phyloP scores from a whole-genome alignment of 768 basidiomycete genomes.

The Podaxis sp. region DNA sequence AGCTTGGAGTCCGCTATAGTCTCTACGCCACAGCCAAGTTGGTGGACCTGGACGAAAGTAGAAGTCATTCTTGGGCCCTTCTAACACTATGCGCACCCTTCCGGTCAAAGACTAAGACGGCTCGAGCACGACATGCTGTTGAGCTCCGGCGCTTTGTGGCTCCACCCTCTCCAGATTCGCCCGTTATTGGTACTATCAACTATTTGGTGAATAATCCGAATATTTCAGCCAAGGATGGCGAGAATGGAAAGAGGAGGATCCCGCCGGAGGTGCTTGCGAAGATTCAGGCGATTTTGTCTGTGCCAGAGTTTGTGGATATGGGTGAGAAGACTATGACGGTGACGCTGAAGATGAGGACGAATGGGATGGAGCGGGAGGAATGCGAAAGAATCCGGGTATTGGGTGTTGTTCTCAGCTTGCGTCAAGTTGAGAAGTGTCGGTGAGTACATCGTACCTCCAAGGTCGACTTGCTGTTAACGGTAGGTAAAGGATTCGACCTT shows the following conservation, averaged over 20 bases:
- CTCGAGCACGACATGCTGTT: constrained; percentile 40
- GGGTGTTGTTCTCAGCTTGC: constrained; percentile 50
- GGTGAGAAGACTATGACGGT: constrained; percentile 48
- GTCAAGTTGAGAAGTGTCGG: constrained; percentile 68
- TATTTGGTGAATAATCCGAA: constrained; percentile 40
- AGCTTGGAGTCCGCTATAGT: constrained; percentile 58
- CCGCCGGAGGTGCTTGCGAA: constrained; percentile 53
- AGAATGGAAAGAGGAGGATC: constrained; percentile 27
- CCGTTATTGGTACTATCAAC: constrained; percentile 30
- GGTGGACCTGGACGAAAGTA: constrained; percentile 37
- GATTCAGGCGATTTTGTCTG: constrained; percentile 59
- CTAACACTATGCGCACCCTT: constrained; percentile 54
- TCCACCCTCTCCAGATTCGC: constrained; percentile 30
- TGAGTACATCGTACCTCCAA: constrained; percentile 25
- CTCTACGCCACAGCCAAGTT: constrained; percentile 67
- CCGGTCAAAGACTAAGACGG: constrained; percentile 37
- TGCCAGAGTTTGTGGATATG: constrained; percentile 51
- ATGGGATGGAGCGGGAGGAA: constrained; percentile 41
- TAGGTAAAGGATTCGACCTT: constrained; percentile 35
- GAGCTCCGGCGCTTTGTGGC: constrained; percentile 50
- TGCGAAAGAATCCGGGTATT: constrained; percentile 54
- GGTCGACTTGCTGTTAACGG: background rate
- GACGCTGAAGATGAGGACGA: constrained; percentile 54
- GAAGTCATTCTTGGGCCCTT: constrained; percentile 37
- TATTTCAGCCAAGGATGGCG: constrained; percentile 14